Evolutionary conservation across 1,139 yeast species (phyloP), one percentile per base, ranked within the genome.

Genomic region (Debaryomyces singareniensis): DNA sequence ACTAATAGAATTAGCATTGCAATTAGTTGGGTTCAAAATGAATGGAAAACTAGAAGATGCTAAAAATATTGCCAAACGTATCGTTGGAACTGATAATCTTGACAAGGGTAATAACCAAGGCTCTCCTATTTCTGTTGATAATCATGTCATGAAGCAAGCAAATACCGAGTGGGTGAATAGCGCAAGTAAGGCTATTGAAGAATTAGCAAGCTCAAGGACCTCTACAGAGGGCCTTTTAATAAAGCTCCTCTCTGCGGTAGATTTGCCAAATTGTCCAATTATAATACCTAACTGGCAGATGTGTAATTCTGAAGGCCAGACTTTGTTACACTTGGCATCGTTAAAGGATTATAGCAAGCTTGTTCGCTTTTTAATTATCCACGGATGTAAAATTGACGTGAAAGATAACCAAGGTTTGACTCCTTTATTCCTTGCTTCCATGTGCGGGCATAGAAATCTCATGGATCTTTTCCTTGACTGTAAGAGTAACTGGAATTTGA

Each of bases 31-130:
- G 2, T 67, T 86, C 56, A 87, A 87, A 58, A 85, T 87, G 95
- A 86, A 86, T 50, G 96, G 96, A 37, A 83, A 80, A 46, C 64
- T 87, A 35, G 96, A 89, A 49, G 96, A 87, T 58, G 96, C 96
- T 1, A 75, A 83, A 44, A 85, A 84, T 49, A 83, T 86, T 47
- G 96, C 96, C 2, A 80, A 78, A 56, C 67, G 94, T 45, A 85
- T 86, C 42, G 89, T 85, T 30, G 86, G 85, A 5, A 75, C 75
- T 42, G 75, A 66, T 35, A 28, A 16, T 11, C 13, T 27, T 16
- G 34, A 23, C 10, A 13, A 31, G 3, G 20, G 34, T 20, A 26
- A 25, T n/a, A 25, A 33, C 23, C 18, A 24, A 11, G 25, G 13
- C 16, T 12, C 25, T 5, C n/a, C 25, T 5, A 11, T 5, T 5